Percentiles rank a stretch among this genome's conserved stretches.
These are phyloP conservation scores for Kwoniella heveanensis DNA, from an alignment of 768 basidiomycete genomes.

Conservation along the genomic window DNA sequence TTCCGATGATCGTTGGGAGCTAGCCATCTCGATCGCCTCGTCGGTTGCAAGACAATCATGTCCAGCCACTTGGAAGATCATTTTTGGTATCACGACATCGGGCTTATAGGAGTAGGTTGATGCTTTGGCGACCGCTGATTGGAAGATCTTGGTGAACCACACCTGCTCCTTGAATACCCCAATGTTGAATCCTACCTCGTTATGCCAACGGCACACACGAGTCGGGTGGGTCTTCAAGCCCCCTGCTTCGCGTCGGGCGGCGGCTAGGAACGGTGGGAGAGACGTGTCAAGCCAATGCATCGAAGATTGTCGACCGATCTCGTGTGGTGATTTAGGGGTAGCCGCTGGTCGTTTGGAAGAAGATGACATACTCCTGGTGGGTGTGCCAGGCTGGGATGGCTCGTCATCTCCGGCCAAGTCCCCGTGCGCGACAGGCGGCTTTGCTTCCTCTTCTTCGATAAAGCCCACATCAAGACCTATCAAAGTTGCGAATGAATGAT, in stretches of 20 bases:
- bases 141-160: slow-evolving; percentile 43
- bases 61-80: slow-evolving; percentile 46
- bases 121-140: slow-evolving; percentile 29
- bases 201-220: not conserved
- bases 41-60: slow-evolving; percentile 40
- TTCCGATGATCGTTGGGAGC: slow-evolving; percentile 7
- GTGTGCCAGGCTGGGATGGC: not conserved
- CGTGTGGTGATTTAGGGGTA: not conserved
- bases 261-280: slow-evolving; percentile 13
- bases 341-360: not conserved
- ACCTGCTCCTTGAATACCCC: slow-evolving; percentile 50
- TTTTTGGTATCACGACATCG: slow-evolving; percentile 24
- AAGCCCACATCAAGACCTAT: slow-evolving; percentile 43
- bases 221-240: not conserved
- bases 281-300: slow-evolving; percentile 18
- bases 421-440: not conserved
- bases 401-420: slow-evolving; percentile 8
- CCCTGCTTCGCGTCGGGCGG: slow-evolving; percentile 4
- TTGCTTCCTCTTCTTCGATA: not conserved
- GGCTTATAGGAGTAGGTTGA: slow-evolving; percentile 26
- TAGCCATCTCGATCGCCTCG: slow-evolving; percentile 26
- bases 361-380: not conserved
- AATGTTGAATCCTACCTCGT: slow-evolving; percentile 45
- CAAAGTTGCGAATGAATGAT: slow-evolving; percentile 52
- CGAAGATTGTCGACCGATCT: not conserved